Percentiles rank a stretch among this genome's conserved stretches.
These are phyloP conservation scores for Ceratobasidium sp. DNA, from an alignment of 1,284 basidiomycete species.

Conservation along the genomic window DNA sequence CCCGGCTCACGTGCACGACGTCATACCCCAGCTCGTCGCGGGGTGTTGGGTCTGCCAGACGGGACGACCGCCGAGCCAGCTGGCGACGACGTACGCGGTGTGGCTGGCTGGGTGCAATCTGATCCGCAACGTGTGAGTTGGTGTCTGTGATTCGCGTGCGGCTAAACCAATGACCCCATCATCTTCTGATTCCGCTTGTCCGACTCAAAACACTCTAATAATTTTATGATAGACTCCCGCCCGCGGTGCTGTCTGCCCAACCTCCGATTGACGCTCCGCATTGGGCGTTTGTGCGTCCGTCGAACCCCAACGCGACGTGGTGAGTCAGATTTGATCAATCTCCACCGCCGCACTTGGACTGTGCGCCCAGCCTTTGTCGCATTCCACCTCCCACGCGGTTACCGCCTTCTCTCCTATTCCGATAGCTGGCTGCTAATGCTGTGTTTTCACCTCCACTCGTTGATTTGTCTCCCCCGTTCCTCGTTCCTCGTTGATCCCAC, in stretches of 20 bases:
- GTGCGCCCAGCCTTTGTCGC: too few relatives aligned
- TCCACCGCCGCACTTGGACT: not conserved
- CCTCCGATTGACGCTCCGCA: not conserved
- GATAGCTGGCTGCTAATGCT: not conserved
- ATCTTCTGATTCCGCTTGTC: not conserved
- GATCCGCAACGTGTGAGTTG: conserved; percentile 6
- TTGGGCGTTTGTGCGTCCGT: conserved; percentile 9
- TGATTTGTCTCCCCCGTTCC: not conserved
- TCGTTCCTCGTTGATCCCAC: not conserved
- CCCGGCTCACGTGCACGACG: not conserved
- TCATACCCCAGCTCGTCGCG: conserved; percentile 15
- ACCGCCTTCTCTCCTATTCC: conserved; percentile 3
- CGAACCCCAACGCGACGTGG: not conserved
- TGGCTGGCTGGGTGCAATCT: conserved; percentile 7
- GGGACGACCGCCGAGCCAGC: not conserved
- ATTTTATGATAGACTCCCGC: not conserved
- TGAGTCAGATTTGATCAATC: conserved; percentile 10
- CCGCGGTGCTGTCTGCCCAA: not conserved
- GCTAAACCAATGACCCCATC: not conserved
- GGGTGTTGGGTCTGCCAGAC: conserved; percentile 38
- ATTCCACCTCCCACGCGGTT: too few relatives aligned
- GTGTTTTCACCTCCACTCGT: not conserved
- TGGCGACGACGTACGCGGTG: conserved; percentile 12
- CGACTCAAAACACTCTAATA: conserved; percentile 12
- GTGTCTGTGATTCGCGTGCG: not conserved